Evolutionary conservation across 257 asterid genomes (phyloP), one percentile per base, ranked within the genome.

Genomic region (Salvia splendens): DNA sequence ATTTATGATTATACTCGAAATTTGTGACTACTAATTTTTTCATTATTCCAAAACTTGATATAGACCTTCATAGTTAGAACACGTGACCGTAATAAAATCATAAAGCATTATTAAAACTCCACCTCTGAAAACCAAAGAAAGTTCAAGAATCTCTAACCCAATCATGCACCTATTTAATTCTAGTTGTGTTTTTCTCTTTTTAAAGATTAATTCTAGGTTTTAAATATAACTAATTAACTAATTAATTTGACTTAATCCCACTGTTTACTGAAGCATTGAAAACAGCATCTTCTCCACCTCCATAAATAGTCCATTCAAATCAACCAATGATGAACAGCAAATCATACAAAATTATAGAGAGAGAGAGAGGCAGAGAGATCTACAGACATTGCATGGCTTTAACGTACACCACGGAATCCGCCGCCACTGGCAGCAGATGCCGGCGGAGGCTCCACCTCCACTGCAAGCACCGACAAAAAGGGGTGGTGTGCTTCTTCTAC

Each of bases 361-460:
- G 65, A 60, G 50, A 4, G 35, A 15, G 49, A 59, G 16, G n/a
- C n/a, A 0, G 67, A 6, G 67, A 12, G 67, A 61, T 42, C 20
- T 41, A 11, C 5, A 14, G 11, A 20, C 48, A 68, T 66, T 80
- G 80, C 85, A 84, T 84, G 89, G 89, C 84, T 65, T 70, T 73
- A 57, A 81, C 75, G 71, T 83, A 75, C 80, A 52, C 78, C 28
- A 64, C 78, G 0, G 86, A 84, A 12, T 74, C 83, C 53, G 64
- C 82, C 59, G 45, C 84, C 82, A 10, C 74, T 33, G 50, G 82
- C 81, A 8, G 70, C 57, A 58, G 69, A 28, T 65, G 73, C 72
- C 86, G 85, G 57, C 86, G 87, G 61, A 70, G 72, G 75, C 70
- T 78, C 12, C 78, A 80, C 75, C 73, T 79, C 53, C 78, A 76